Percentiles rank a stretch among this genome's conserved stretches.
Conservation (phyloP, 495 filamentous ascomycete genomes). For the Penicillium tannophilum region DNA sequence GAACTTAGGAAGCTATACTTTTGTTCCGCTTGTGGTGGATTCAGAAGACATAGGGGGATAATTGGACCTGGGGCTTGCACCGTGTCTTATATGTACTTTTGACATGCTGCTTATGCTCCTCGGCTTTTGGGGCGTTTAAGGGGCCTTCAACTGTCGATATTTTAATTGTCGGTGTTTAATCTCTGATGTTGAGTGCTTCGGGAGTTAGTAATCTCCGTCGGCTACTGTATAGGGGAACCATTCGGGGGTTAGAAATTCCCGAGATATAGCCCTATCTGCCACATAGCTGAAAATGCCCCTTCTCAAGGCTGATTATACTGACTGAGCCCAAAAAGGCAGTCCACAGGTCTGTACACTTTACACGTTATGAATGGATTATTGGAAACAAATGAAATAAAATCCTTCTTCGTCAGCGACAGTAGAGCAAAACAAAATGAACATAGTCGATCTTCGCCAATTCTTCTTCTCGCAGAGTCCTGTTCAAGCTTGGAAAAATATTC, state of each 20-base stretch:
- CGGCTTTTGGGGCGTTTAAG: neutral
- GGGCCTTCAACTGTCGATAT: neutral
- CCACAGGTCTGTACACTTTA: no score
- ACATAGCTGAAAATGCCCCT: neutral
- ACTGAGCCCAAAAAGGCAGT: no score
- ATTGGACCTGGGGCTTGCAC: neutral
- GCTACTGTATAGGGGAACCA: neutral
- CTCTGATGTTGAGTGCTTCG: neutral
- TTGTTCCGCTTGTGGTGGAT: neutral
- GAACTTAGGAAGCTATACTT: neutral
- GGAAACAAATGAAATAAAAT: no score
- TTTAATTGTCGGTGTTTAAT: conserved; percentile 1
- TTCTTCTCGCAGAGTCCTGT: no score
- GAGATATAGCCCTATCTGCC: neutral
- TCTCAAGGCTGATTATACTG: no score
- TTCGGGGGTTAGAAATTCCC: neutral
- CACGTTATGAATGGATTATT: no score
- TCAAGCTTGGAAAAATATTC: no score
- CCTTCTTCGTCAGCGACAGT: no score
- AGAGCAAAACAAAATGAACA: no score
- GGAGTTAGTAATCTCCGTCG: neutral
- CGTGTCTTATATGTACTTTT: neutral
- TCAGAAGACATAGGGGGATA: neutral
- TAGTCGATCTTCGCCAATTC: no score
- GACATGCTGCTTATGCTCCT: neutral